phyloP scores from a whole-genome alignment of 2,329 filamentous ascomycete species.

The Phialocephala sp. region DNA sequence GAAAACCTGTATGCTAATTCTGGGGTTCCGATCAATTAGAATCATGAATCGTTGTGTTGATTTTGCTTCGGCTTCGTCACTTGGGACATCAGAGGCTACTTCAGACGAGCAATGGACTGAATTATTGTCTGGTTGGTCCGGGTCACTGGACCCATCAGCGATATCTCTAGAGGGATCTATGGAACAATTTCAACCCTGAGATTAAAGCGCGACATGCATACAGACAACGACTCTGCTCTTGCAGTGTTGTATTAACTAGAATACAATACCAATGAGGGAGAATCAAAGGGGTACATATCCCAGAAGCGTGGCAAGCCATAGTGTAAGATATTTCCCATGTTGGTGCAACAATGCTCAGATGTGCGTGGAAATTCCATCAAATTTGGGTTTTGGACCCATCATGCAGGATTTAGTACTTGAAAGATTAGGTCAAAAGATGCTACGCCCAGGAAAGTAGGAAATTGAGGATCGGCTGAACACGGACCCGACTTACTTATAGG shows the following conservation, averaged over 20 bases:
- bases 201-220: too few species aligned
- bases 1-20: too few species aligned
- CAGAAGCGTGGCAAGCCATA: too few species aligned
- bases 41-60: conserved; percentile 25
- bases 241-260: too few species aligned
- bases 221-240: too few species aligned
- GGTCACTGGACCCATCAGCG: conserved; percentile 9
- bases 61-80: conserved; percentile 7
- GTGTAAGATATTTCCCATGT: too few species aligned
- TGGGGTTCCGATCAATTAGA: background rate
- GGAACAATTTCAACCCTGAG: conserved; percentile 1
- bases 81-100: background rate
- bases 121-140: conserved; percentile 20
- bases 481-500: background rate
- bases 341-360: too few species aligned
- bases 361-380: too few species aligned
- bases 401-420: background rate
- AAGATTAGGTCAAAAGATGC: background rate
- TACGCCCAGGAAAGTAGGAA: too few species aligned
- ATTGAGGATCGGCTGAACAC: background rate
- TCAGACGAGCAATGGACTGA: conserved; percentile 22
- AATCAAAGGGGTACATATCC: too few species aligned
- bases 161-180: background rate
- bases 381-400: background rate
- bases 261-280: too few species aligned